Percentiles rank a stretch among this genome's conserved stretches.
Conservation (phyloP, 2,329 filamentous ascomycete genomes). For the Aspergillus sp. region DNA sequence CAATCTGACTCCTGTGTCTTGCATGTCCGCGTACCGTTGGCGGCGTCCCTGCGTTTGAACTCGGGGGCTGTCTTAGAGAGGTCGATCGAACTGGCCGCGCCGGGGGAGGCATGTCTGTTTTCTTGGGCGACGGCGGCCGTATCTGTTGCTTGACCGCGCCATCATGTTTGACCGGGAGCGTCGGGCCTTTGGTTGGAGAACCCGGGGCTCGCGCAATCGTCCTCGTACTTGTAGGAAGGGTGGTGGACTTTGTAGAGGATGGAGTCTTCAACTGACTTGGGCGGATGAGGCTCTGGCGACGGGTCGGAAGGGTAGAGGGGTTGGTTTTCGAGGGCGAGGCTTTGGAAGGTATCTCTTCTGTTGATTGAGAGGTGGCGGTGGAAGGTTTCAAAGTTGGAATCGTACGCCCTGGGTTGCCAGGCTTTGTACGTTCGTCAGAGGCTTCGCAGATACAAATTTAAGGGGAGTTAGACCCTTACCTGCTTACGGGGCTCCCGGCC, state of each 20-base stretch:
- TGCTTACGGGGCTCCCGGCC: conserved; percentile 36
- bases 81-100: conserved; percentile 36
- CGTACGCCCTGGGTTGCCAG: conserved; percentile 25
- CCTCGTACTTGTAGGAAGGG: conserved; percentile 18
- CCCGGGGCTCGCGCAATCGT: conserved; percentile 17
- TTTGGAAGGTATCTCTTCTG: conserved; percentile 6
- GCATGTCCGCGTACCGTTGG: conserved; percentile 26
- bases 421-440: conserved; percentile 23
- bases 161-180: conserved; percentile 23
- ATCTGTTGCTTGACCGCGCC: conserved; percentile 6
- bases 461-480: conserved; percentile 21
- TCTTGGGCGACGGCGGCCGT: conserved; percentile 26
- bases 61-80: conserved; percentile 37
- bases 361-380: conserved; percentile 14
- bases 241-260: conserved; percentile 16
- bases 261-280: conserved; percentile 24
- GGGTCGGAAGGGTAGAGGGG: conserved; percentile 14
- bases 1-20: conserved; percentile 38
- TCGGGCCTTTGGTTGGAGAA: conserved; percentile 23
- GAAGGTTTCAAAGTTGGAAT: conserved; percentile 13
- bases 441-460: conserved; percentile 7
- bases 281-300: conserved; percentile 32
- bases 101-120: conserved; percentile 35
- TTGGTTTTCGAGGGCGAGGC: conserved; percentile 14
- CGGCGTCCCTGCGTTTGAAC: conserved; percentile 16